Evolutionary conservation across 768 basidiomycete species (phyloP).

Genomic region (Naganishia friedmannii): DNA sequence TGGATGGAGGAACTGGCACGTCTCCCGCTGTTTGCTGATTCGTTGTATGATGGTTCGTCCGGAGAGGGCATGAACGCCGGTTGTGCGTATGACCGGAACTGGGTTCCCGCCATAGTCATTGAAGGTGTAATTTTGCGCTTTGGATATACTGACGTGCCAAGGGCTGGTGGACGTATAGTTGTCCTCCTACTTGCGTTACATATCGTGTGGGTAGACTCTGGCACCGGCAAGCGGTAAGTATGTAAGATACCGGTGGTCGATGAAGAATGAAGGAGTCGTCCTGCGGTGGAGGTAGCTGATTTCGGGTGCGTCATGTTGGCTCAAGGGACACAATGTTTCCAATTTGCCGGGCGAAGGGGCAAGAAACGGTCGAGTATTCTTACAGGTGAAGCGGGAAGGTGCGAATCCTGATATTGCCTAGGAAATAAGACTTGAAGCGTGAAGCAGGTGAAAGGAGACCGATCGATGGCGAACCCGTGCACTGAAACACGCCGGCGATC

Average conservation of each 20-base stretch:
- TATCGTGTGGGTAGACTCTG: neutral
- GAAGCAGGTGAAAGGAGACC: too few species aligned
- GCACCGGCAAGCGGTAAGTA: neutral
- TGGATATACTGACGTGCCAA: neutral
- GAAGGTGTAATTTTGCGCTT: neutral
- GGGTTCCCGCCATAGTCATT: neutral
- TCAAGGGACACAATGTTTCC: neutral
- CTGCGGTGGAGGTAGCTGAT: neutral
- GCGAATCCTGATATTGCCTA: too few species aligned
- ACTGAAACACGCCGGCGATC: too few species aligned
- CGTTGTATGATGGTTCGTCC: neutral
- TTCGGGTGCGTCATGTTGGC: neutral
- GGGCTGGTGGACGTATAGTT: neutral
- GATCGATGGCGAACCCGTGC: too few species aligned
- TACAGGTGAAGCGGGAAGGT: too few species aligned
- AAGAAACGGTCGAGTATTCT: too few species aligned
- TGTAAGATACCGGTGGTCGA: neutral
- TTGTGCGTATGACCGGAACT: conserved; percentile 14
- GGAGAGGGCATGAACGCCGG: conserved; percentile 3
- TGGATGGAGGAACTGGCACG: neutral
- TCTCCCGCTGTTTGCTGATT: neutral
- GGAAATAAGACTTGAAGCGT: too few species aligned
- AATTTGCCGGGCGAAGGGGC: neutral
- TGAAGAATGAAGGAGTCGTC: neutral
- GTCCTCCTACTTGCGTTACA: neutral